These are phyloP conservation scores for Irpex sp. DNA, from an alignment of 1,284 basidiomycete genomes.

Conservation along the genomic window DNA sequence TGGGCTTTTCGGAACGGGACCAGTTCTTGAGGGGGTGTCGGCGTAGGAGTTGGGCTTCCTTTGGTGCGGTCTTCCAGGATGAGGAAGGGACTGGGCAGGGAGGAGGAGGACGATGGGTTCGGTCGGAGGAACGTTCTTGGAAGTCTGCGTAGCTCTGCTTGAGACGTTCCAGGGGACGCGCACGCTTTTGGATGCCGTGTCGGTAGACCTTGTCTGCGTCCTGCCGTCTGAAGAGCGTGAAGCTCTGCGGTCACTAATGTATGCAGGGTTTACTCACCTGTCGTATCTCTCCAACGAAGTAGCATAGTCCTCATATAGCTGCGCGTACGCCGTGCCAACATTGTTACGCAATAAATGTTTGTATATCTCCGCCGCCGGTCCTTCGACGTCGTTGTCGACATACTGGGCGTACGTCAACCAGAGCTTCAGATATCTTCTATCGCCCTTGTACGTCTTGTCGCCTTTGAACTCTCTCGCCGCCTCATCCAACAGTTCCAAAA, in stretches of 20 bases:
- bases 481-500: conserved; percentile 71
- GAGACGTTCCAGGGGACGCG: conserved; percentile 81
- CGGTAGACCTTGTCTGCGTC: conserved; percentile 83
- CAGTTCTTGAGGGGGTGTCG: conserved; percentile 55
- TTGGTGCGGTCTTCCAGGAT: conserved; percentile 24
- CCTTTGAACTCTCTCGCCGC: conserved; percentile 77
- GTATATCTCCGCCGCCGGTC: conserved; percentile 65
- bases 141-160: conserved; percentile 85
- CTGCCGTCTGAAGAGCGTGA: conserved; percentile 25
- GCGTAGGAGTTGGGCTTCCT: conserved; percentile 41
- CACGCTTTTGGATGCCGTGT: conserved; percentile 80
- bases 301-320: conserved; percentile 89
- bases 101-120: conserved; percentile 10
- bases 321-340: conserved; percentile 78
- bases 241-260: background rate
- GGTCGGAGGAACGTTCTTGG: conserved; percentile 39
- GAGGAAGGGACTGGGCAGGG: background rate
- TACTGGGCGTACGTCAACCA: conserved; percentile 89
- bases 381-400: conserved; percentile 44
- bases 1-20: conserved; percentile 19
- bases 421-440: conserved; percentile 83
- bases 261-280: conserved; percentile 18
- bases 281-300: conserved; percentile 21
- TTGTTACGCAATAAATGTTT: conserved; percentile 82
- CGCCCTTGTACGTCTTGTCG: conserved; percentile 79